Evolutionary conservation across 1,284 basidiomycete species (phyloP), one percentile per base, ranked within the genome.

Genomic region (Blastosporella zonata): DNA sequence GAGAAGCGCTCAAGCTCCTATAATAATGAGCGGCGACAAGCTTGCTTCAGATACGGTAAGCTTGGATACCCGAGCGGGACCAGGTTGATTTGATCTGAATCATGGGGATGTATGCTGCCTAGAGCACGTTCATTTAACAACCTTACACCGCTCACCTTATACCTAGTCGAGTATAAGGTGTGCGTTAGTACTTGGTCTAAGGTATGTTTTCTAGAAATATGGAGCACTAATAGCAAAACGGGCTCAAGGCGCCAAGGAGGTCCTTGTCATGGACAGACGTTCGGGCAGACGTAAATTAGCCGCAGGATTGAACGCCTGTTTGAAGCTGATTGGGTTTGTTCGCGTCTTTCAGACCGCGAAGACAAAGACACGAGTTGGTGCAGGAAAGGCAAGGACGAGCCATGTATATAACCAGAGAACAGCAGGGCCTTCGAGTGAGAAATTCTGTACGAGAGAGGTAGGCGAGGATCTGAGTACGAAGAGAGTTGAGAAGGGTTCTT

Each of bases 191-290:
- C 25, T 27, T 10, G 25, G 27, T 29, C 6, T 29, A 42, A 40
- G 38, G 38, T 46, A 36, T 38, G 31, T 46, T 40, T 42, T 29
- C 40, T 47, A 35, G 42, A 44, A 41, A 37, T 31, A 33, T n/a
- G 21, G 41, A 17, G 10, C 22, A 23, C 50, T 43, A 52, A 52
- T 47, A 31, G 50, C 50, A 36, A 52, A 52, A 52, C 42, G 23
- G 21, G 41, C 46, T 40, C 50, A 41, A 6, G 27, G 18, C 46
- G 45, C 37, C 38, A 35, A 34, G 38, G 6, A 25, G 10, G 22
- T 28, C n/a, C 6, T 47, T 20, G 38, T 31, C 45, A 23, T 17
- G 20, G 33, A n/a, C 28, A n/a, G 31, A 6, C 40, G 34, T 27
- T 37, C 22, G 6, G 7, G 28, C 25, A 31, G 25, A 29, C 46